Evolutionary conservation across 1,139 yeast species (phyloP).

Genomic region (Trichomonascaceae sp.): DNA sequence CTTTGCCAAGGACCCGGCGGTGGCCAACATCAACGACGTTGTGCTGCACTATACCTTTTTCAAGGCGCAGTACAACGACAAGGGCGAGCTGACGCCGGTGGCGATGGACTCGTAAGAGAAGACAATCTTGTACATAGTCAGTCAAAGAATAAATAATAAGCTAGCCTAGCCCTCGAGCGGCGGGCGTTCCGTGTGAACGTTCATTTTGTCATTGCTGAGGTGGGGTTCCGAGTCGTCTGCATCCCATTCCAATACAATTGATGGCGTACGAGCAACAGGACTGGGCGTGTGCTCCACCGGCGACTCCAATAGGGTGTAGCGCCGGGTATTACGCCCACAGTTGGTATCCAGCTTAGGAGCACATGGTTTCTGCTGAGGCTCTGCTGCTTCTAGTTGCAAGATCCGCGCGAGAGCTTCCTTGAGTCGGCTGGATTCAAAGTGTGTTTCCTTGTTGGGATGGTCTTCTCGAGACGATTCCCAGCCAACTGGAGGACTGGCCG

Average conservation of each 20-base stretch:
- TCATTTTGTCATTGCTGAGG: neutral
- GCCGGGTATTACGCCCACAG: slow-evolving; percentile 15
- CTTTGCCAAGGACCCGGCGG: slow-evolving; percentile 84
- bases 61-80: slow-evolving; percentile 29
- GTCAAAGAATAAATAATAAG: neutral
- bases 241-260: slow-evolving; percentile 21
- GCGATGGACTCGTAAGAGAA: slow-evolving; percentile 3
- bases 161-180: neutral
- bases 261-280: slow-evolving; percentile 11
- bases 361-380: neutral
- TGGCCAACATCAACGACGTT: slow-evolving; percentile 83
- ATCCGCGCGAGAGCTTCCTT: slow-evolving; percentile 7
- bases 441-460: slow-evolving; percentile 24
- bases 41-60: slow-evolving; percentile 90
- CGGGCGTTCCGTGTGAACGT: neutral
- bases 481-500: slow-evolving; percentile 32
- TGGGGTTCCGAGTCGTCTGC: slow-evolving; percentile 17
- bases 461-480: slow-evolving; percentile 28
- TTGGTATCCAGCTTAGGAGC: slow-evolving; percentile 8
- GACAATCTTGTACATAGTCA: neutral
- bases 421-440: slow-evolving; percentile 11
- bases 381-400: neutral
- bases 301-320: slow-evolving; percentile 5
- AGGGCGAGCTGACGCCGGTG: slow-evolving; percentile 17
- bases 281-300: slow-evolving; percentile 1